phyloP scores from a whole-genome alignment of 768 basidiomycete species.

The Hygrophoropsis aurantiaca region DNA sequence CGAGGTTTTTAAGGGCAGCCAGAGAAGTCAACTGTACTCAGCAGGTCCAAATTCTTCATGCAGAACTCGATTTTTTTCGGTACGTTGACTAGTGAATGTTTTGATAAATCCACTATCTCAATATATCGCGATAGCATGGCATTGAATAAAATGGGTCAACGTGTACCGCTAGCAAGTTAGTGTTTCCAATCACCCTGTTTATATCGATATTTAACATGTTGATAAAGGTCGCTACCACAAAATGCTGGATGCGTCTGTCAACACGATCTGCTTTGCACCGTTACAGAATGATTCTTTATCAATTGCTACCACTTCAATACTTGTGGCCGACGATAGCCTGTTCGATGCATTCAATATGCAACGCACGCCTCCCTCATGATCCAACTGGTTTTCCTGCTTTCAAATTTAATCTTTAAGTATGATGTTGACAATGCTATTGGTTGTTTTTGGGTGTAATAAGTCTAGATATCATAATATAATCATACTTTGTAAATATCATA shows the following conservation, averaged over 20 bases:
- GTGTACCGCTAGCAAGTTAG: constrained; percentile 62
- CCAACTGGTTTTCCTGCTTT: no score
- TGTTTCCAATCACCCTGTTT: constrained; percentile 3
- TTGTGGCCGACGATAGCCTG: no score
- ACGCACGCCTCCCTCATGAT: no score
- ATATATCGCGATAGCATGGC: constrained; percentile 42
- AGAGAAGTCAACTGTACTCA: constrained; percentile 55
- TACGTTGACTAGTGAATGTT: constrained; percentile 29
- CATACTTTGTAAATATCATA: no score
- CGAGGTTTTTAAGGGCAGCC: constrained; percentile 65
- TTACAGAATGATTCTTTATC: no score
- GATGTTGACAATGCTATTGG: no score
- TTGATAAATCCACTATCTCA: constrained; percentile 1
- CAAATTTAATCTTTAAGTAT: no score
- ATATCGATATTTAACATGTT: background rate
- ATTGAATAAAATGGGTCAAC: constrained; percentile 61
- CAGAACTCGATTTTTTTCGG: constrained; percentile 72
- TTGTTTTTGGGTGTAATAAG: no score
- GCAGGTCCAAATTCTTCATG: constrained; percentile 56
- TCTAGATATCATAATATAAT: no score
- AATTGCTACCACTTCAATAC: no score
- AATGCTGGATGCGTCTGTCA: constrained; percentile 19
- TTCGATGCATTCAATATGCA: no score
- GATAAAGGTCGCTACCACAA: constrained; percentile 19
- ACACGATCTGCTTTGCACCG: constrained; percentile 8